Percentiles rank a stretch among this genome's conserved stretches.
phyloP scores from a whole-genome alignment of 2,329 filamentous ascomycete genomes.

The Fusarium udum region DNA sequence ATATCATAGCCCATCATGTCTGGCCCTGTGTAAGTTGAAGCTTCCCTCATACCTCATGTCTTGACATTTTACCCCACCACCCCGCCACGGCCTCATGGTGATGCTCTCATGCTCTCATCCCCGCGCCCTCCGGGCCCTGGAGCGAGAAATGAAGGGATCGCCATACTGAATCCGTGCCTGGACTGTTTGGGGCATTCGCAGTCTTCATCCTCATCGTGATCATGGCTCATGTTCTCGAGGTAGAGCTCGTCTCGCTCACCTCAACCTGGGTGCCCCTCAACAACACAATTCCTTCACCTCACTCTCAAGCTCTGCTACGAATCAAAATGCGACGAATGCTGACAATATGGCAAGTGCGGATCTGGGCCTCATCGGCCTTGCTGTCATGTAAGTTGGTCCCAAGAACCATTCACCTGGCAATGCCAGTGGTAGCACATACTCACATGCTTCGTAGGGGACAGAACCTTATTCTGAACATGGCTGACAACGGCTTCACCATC shows the following conservation, averaged over 20 bases:
- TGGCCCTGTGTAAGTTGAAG: conserved; percentile 71
- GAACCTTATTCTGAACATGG: conserved; percentile 90
- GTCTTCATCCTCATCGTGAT: conserved; percentile 33
- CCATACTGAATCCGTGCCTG: conserved; percentile 25
- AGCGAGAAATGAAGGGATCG: conserved; percentile 26
- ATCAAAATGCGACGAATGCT: conserved; percentile 58
- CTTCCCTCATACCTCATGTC: conserved; percentile 37
- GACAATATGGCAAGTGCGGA: conserved; percentile 75
- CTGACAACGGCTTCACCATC: conserved; percentile 93
- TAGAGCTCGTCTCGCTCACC: conserved; percentile 79
- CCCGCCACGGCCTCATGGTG: conserved; percentile 45
- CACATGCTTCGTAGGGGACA: conserved; percentile 64
- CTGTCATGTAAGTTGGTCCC: conserved; percentile 75
- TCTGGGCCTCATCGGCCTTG: conserved; percentile 92
- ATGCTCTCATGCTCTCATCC: conserved; percentile 48
- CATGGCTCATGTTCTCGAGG: conserved; percentile 51
- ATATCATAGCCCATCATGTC: conserved; percentile 62
- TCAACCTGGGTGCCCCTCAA: conserved; percentile 73
- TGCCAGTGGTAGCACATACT: conserved; percentile 30
- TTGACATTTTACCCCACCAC: conserved; percentile 51
- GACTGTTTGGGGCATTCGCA: neutral
- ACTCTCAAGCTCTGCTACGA: conserved; percentile 39
- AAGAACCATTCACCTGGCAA: neutral
- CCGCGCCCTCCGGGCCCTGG: conserved; percentile 43
- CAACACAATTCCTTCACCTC: conserved; percentile 49